phyloP scores from a whole-genome alignment of 768 basidiomycete genomes.

The Cystobasidiopsis lactophilus region DNA sequence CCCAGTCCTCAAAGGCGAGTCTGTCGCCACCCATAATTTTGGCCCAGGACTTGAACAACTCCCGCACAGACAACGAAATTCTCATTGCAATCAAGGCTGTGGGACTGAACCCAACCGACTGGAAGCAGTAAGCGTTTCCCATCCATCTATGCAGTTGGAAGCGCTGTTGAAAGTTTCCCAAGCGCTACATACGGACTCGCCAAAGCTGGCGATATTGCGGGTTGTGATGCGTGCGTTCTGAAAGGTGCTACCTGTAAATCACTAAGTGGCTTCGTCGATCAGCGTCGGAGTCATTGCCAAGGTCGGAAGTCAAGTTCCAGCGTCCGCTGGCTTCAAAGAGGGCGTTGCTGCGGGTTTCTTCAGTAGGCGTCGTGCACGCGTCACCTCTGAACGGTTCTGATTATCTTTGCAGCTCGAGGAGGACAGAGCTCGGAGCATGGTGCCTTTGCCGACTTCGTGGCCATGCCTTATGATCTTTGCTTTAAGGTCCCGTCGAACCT shows the following conservation, averaged over 20 bases:
- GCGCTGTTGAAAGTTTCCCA: not conserved
- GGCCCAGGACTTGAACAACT: not conserved
- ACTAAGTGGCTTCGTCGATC: too few relatives aligned
- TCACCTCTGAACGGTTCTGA: not conserved
- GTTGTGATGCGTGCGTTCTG: too few relatives aligned
- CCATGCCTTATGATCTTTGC: not conserved
- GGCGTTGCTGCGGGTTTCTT: not conserved
- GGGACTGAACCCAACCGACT: constrained; percentile 3
- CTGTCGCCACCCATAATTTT: not conserved
- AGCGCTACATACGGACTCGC: not conserved
- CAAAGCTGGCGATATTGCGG: not conserved
- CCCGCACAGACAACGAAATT: not conserved
- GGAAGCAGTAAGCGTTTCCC: not conserved
- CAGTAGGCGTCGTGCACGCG: not conserved
- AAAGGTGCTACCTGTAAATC: too few relatives aligned
- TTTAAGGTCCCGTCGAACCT: constrained; percentile 1
- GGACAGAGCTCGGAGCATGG: constrained; percentile 3
- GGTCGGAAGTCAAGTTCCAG: not conserved
- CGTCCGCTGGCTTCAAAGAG: not conserved
- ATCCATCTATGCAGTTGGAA: not conserved
- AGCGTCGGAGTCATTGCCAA: not conserved
- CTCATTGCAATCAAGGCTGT: constrained; percentile 2
- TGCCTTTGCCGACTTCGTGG: constrained; percentile 4
- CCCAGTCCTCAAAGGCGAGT: not conserved
- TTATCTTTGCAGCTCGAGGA: not conserved